Base-by-base conservation (phyloP, 2,329 filamentous ascomycete genomes). In the Fusarium sp. region DNA sequence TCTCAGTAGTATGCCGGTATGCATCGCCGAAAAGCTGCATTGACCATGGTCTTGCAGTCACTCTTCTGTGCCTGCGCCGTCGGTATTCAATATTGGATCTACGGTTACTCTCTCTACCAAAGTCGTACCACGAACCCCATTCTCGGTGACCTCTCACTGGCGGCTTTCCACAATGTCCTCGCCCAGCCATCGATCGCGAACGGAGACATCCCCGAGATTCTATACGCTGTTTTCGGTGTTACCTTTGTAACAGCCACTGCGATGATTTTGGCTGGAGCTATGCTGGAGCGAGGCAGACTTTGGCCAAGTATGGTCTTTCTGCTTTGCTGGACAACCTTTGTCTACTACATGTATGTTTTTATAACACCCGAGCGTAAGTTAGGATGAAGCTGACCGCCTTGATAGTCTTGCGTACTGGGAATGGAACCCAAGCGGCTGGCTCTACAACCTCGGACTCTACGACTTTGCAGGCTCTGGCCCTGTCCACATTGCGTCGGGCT, bases 351-450 rank as follows among this genome's bases (percentile, higher is more conserved):
- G 78, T 75, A 44, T 12, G 73, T 38, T 0, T 3, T 1, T 6
- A 12, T 4, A 8, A 9, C 8, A 15, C 10, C 1, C 5, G 1
- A 4, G 2, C 20, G 12, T n/a, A n/a, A 11, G 7, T 0, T 5
- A 9, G 13, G 25, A 5, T 15, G 9, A 12, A 13, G 16, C 27
- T 58, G 6, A 62, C 16, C 6, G 12, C 0, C 0, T 3, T 1
- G 12, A 12, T 3, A 75, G 73, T 5, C 85, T 91, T 38, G 88
- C 88, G 0, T 89, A 85, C 79, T 91, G 88, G 88, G 89, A 88
- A 6, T 91, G 89, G 89, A 91, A 91, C 72, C 74, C 84, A n/a
- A 86, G 85, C 55, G 89, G 89, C 13, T 91, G 89, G 89, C 80
- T 91, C 1, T 90, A 82, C 77, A 86, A 89, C 24, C 83, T 91